These are phyloP conservation scores for Moricandia arvensis DNA, from an alignment of 345 rosid genomes.

Conservation along the genomic window DNA sequence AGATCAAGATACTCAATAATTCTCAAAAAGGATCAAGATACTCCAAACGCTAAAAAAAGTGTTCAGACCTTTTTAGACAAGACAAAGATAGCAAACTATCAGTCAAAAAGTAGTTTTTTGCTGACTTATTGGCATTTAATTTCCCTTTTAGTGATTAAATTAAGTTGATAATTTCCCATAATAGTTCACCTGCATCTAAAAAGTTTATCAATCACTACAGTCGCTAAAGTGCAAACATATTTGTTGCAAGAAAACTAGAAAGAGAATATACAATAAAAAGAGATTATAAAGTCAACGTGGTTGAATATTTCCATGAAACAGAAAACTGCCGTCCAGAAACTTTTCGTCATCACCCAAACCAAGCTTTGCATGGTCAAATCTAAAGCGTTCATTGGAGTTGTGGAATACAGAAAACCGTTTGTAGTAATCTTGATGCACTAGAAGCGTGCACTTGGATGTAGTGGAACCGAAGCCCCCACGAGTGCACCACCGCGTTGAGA, in stretches of 20 bases:
- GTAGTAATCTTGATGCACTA: constrained; percentile 1
- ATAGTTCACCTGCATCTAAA: too few species aligned
- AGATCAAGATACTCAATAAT: too few species aligned
- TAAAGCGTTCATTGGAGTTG: constrained; percentile 6
- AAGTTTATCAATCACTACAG: too few species aligned
- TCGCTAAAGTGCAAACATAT: too few species aligned
- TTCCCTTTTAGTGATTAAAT: too few species aligned
- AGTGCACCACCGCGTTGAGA: constrained; percentile 14
- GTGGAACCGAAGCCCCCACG: constrained; percentile 24
- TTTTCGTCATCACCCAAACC: not conserved
- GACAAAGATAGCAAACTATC: not conserved
- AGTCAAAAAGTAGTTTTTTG: too few species aligned
- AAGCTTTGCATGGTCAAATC: not conserved
- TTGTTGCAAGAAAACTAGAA: not conserved
- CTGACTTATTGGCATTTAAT: too few species aligned
- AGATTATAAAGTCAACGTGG: not conserved
- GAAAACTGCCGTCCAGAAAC: constrained; percentile 12
- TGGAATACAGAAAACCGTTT: not conserved
- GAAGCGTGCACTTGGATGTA: constrained; percentile 12
- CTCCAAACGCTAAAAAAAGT: too few species aligned
- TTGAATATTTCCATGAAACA: constrained; percentile 26
- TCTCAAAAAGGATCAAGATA: too few species aligned
- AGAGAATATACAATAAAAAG: not conserved
- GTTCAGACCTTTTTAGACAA: not conserved
- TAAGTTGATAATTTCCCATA: too few species aligned